Evolutionary conservation across 208 protist genomes (phyloP).

Genomic region (Blechomonas ayalai): DNA sequence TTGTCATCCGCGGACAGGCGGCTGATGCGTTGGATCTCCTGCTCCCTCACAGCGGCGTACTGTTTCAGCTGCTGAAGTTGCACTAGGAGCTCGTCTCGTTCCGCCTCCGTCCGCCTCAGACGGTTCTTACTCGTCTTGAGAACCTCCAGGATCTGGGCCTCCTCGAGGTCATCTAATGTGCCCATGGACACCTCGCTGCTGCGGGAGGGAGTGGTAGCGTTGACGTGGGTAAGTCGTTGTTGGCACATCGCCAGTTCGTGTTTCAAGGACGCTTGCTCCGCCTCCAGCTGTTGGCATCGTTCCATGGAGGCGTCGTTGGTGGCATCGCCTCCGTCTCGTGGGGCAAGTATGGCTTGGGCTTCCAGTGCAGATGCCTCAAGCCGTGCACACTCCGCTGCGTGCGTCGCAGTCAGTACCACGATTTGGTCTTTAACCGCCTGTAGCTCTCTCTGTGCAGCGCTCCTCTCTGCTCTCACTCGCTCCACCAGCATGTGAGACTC

Average conservation of each 20-base stretch:
- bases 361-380: too few relatives aligned
- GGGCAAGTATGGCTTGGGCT: too few relatives aligned
- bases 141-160: conserved; percentile 37
- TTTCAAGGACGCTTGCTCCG: conserved; percentile 26
- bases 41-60: conserved; percentile 24
- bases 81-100: conserved; percentile 35
- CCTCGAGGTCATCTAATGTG: conserved; percentile 17
- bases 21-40: conserved; percentile 30
- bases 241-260: conserved; percentile 32
- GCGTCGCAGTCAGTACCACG: too few relatives aligned
- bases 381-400: too few relatives aligned
- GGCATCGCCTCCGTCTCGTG: too few relatives aligned
- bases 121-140: conserved; percentile 48
- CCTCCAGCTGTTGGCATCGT: conserved; percentile 22
- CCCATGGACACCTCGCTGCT: conserved; percentile 1
- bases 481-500: too few relatives aligned
- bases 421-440: too few relatives aligned
- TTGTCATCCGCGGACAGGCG: conserved; percentile 57
- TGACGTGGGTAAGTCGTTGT: conserved; percentile 23
- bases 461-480: too few relatives aligned
- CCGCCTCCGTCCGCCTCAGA: conserved; percentile 52
- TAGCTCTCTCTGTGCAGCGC: too few relatives aligned
- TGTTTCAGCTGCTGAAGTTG: conserved; percentile 42
- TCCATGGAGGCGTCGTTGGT: too few relatives aligned
- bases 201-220: conserved; percentile 3